Base-by-base conservation (phyloP, 2,329 filamentous ascomycete genomes). In the Dactylellina haptotyla region DNA sequence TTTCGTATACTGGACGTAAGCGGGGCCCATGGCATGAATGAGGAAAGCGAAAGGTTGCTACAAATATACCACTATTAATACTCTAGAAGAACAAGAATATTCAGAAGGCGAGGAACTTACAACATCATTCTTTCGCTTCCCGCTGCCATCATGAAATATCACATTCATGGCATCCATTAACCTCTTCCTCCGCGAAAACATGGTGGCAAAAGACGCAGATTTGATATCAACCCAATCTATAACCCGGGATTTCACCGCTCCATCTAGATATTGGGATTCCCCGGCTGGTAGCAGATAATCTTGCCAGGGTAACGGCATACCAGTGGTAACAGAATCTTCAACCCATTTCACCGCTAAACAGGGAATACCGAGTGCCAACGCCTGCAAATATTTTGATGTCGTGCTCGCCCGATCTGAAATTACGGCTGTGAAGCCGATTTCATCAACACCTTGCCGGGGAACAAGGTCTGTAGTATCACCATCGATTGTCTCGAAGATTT, bases 361-460 rank as follows among this genome's bases (percentile, higher is more conserved):
- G 0, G 95, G 95, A 0, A 99, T 82, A 0, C 92, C 92, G 0
- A 99, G 86, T 0, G 95, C 93, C 1, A 99, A 86, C 0, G 95
- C 95, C 81, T 98, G 93, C 85, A 98, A 91, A 80, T 95, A 97
- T 80, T 98, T 99, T 54, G 89, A 87, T 75, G 92, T 93, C 50
- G 94, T 88, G 4, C 91, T 95, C 80, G 97, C 90, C 3, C 87
- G 87, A 78, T 98, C 92, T 0, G 93, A 90, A 71, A 99, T 91
- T 12, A 98, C 83, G 2, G 92, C 93, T 0, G 91, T 88, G 79
- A 99, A 98, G 0, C 91, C 89, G 0, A 88, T 83, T 1, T 85
- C 81, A 34, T 82, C 78, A 20, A 86, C 85, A 20, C 83, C 80
- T 9, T 83, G 76, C 1, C 83, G 87, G 0, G 96, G 83, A 0